phyloP scores from a whole-genome alignment of 108 stramenopile species.

The Nitzschia inconspicua region DNA sequence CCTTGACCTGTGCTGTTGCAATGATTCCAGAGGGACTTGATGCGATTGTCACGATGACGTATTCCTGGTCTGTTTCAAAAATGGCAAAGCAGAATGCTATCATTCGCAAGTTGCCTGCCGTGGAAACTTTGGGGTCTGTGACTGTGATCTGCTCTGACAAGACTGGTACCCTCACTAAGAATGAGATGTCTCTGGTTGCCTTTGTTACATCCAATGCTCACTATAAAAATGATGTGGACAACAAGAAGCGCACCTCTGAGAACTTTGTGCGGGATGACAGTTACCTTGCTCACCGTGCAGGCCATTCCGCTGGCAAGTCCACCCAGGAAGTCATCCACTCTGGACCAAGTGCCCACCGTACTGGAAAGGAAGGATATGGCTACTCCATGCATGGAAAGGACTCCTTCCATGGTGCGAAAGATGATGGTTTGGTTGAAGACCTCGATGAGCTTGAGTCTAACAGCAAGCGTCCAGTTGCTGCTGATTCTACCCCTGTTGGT shows the following conservation, averaged over 20 bases:
- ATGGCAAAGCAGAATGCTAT: constrained; percentile 90
- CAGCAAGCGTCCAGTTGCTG: constrained; percentile 9
- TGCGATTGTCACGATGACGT: constrained; percentile 91
- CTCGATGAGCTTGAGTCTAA: constrained; percentile 12
- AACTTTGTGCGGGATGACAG: constrained; percentile 67
- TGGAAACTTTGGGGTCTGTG: constrained; percentile 96
- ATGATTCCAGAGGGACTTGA: constrained; percentile 97
- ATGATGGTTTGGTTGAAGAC: too few relatives aligned
- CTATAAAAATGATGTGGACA: constrained; percentile 62
- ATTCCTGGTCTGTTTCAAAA: constrained; percentile 85
- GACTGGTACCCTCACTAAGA: constrained; percentile 98
- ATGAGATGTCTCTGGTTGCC: constrained; percentile 85
- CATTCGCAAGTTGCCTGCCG: constrained; percentile 88
- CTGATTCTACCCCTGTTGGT: constrained; percentile 34
- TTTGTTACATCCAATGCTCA: constrained; percentile 72
- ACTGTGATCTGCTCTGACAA: constrained; percentile 97
- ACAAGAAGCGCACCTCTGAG: constrained; percentile 27
- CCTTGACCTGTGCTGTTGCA: constrained; percentile 88
- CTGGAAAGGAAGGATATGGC: constrained; percentile 12
- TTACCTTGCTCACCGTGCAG: constrained; percentile 51
- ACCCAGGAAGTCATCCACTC: not conserved
- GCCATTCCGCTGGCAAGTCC: constrained; percentile 12
- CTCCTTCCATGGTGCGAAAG: not conserved
- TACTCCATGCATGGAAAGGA: not conserved
- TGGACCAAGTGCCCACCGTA: not conserved